A percentile compares a stretch with the other conserved stretches of the same genome.
phyloP scores from a whole-genome alignment of 768 basidiomycete genomes.

The Phallus indusiatus region DNA sequence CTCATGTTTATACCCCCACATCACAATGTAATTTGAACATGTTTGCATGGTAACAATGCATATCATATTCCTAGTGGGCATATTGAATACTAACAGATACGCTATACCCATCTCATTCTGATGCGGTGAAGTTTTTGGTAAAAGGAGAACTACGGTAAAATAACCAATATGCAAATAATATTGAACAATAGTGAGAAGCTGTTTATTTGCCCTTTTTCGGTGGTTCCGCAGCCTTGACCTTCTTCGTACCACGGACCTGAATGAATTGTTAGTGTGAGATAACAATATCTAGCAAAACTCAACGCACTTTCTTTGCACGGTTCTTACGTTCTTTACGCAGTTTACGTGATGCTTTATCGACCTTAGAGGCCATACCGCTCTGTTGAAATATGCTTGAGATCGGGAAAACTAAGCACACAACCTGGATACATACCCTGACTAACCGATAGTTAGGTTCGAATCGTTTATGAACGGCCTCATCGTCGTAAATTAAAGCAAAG shows the following conservation, averaged over 20 bases:
- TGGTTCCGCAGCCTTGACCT: slow-evolving; percentile 85
- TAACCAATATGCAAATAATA: slow-evolving; percentile 3
- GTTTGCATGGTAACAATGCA: slow-evolving; percentile 5
- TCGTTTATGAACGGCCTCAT: slow-evolving; percentile 88
- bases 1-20: neutral
- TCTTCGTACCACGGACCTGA: slow-evolving; percentile 92
- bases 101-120: slow-evolving; percentile 9
- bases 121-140: slow-evolving; percentile 10
- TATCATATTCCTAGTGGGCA: slow-evolving; percentile 10
- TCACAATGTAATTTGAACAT: neutral
- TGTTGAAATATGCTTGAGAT: slow-evolving; percentile 19
- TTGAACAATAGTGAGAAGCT: neutral
- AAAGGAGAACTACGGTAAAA: neutral
- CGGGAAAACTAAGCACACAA: neutral
- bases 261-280: slow-evolving; percentile 9
- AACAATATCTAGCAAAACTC: neutral
- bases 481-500: slow-evolving; percentile 96
- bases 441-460: slow-evolving; percentile 96
- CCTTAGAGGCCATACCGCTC: slow-evolving; percentile 66
- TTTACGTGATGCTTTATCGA: slow-evolving; percentile 88
- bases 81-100: slow-evolving; percentile 7
- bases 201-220: slow-evolving; percentile 87
- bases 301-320: slow-evolving; percentile 91
- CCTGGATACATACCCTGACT: slow-evolving; percentile 63
- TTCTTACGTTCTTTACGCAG: slow-evolving; percentile 99